Percentiles rank a stretch among this genome's conserved stretches.
Conservation (phyloP, 2,329 filamentous ascomycete genomes). For the Ascochyta pisi region DNA sequence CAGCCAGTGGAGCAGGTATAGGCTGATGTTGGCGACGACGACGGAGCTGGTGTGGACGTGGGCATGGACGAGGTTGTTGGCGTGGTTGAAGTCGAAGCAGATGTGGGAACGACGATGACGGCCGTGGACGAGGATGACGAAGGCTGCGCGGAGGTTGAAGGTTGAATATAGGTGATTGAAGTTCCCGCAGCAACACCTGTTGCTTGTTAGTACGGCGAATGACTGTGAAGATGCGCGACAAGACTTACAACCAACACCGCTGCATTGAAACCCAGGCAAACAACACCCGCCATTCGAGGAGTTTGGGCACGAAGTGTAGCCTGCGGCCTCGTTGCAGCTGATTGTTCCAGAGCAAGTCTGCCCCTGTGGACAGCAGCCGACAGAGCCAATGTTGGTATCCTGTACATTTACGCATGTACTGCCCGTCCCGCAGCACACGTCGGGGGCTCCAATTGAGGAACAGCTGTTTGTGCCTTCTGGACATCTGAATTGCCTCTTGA, state of each 20-base stretch:
- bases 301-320: constrained; percentile 69
- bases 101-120: constrained; percentile 30
- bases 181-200: constrained; percentile 41
- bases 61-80: constrained; percentile 16
- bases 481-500: constrained; percentile 69
- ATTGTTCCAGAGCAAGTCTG: constrained; percentile 69
- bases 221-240: neutral
- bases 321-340: constrained; percentile 63
- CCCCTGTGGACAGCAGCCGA: constrained; percentile 77
- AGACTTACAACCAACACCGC: constrained; percentile 72
- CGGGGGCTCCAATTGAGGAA: constrained; percentile 66
- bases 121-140: constrained; percentile 47
- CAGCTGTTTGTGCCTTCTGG: constrained; percentile 72
- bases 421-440: constrained; percentile 74
- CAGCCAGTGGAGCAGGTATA: constrained; percentile 54
- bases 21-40: constrained; percentile 38
- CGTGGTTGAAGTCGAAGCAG: constrained; percentile 27
- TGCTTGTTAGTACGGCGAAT: neutral
- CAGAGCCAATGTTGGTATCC: constrained; percentile 67
- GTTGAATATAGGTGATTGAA: constrained; percentile 40
- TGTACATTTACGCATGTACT: constrained; percentile 65
- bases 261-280: constrained; percentile 73
- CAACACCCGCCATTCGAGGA: constrained; percentile 77
- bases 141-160: constrained; percentile 36
- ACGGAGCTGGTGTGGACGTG: constrained; percentile 22